phyloP scores from a whole-genome alignment of 345 rosid species.

The Melaleuca alternifolia region DNA sequence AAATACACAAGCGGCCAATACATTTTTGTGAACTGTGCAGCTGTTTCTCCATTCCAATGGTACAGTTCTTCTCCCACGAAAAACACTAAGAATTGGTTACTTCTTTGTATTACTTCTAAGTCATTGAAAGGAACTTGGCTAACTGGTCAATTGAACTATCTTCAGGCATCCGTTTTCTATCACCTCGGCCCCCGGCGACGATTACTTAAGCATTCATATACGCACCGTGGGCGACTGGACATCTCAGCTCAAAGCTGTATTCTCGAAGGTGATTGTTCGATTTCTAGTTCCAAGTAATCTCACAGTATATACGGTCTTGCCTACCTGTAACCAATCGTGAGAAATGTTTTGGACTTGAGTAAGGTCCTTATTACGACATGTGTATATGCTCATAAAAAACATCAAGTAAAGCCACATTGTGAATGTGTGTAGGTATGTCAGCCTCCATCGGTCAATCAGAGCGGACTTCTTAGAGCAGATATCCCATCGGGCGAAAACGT shows the following conservation, averaged over 20 bases:
- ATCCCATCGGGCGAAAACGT: constrained; percentile 13
- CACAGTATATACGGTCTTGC: neutral
- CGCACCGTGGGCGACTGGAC: constrained; percentile 83
- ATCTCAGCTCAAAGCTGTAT: constrained; percentile 48
- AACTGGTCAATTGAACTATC: neutral
- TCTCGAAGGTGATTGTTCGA: constrained; percentile 31
- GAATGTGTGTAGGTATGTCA: constrained; percentile 35
- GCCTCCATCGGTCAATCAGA: constrained; percentile 45
- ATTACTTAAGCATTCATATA: constrained; percentile 51
- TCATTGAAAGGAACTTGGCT: neutral
- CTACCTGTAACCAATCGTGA: neutral
- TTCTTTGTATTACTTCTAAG: neutral
- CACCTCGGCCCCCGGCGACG: constrained; percentile 58
- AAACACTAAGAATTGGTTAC: neutral
- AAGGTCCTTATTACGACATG: neutral
- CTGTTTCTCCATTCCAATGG: constrained; percentile 78
- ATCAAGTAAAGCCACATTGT: neutral
- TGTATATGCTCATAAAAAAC: neutral
- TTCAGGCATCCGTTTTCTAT: constrained; percentile 69
- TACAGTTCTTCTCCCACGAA: constrained; percentile 1
- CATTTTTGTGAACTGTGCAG: constrained; percentile 64
- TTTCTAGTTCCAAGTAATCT: neutral
- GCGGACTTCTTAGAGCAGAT: constrained; percentile 54
- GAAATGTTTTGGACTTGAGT: neutral
- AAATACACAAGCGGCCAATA: constrained; percentile 81